These are phyloP conservation scores for Cardamine resedifolia DNA, from an alignment of 345 rosid species.

Conservation along the genomic window DNA sequence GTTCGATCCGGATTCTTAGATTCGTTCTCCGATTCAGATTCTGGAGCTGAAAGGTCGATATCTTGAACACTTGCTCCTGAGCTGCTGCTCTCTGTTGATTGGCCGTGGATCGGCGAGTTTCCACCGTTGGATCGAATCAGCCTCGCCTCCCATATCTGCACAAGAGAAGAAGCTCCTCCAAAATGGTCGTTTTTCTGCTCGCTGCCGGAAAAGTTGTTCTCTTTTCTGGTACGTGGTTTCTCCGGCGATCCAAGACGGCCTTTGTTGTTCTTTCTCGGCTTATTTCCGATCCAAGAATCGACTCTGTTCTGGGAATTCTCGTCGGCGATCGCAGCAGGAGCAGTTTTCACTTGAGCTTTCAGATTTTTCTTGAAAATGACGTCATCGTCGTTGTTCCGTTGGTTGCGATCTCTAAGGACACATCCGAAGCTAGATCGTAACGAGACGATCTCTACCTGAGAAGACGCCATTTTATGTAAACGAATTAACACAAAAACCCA, in stretches of 20 bases:
- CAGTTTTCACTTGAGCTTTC: constrained; percentile 41
- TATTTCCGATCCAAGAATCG: constrained; percentile 13
- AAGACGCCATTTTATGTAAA: constrained; percentile 52
- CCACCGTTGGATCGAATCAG: constrained; percentile 42
- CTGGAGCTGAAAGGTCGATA: constrained; percentile 7
- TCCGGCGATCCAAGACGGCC: constrained; percentile 29
- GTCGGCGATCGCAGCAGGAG: constrained; percentile 32
- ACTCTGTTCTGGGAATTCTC: constrained; percentile 23
- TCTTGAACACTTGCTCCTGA: constrained; percentile 18
- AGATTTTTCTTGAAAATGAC: constrained; percentile 50
- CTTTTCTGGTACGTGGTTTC: constrained; percentile 12
- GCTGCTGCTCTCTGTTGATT: background rate
- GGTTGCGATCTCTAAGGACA: constrained; percentile 60
- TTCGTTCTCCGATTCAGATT: constrained; percentile 37
- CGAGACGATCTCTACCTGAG: constrained; percentile 56
- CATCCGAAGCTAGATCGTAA: constrained; percentile 56
- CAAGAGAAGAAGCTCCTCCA: constrained; percentile 83
- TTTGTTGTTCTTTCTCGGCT: constrained; percentile 14
- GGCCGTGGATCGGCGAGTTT: constrained; percentile 20
- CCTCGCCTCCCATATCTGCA: constrained; percentile 93
- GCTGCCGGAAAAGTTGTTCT: background rate
- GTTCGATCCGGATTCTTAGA: constrained; percentile 17
- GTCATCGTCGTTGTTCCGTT: constrained; percentile 17
- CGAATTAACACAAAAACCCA: constrained; percentile 4
- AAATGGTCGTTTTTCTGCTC: constrained; percentile 18